Evolutionary conservation across 2,329 filamentous ascomycete genomes (phyloP), one percentile per base, ranked within the genome.

Genomic region (Colletotrichum sp.): DNA sequence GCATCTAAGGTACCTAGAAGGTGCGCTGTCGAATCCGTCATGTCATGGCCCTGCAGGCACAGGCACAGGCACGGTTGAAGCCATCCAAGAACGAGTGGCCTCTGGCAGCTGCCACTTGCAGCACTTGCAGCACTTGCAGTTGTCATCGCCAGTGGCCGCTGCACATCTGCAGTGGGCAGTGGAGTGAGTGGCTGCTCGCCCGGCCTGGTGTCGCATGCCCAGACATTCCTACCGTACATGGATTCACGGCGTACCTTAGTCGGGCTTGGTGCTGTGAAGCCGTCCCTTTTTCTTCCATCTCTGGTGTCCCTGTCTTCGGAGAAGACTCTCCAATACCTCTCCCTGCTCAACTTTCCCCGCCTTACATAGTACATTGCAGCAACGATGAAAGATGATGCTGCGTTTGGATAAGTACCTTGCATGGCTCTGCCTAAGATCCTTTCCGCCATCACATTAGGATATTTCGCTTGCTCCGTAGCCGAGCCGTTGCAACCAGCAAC

Each of bases 401-500:
- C 32, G 52, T 72, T 67, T 76, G 69, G 44, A 36, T 7, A 76
- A 73, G 70, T 68, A 76, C 73, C 73, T 69, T 73, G 70, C 70
- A 73, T 69, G 57, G 36, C 44, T 49, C 32, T 68, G 55, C 62
- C 26, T 24, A 26, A 44, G 69, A 76, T 73, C 44, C 60, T 32
- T 69, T 55, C 59, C 64, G 34, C 57, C 57, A 64, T 73, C 64
- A 57, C 63, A 59, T 73, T 73, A n/a, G 66, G 62, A 28, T 30
- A 76, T 69, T 73, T 73, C 73, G 73, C 73, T 76, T 73, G 73
- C 21, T 28, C 28, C 12, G 55, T 52, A 75, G 63, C 64, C 69
- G 70, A 73, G 63, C 57, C 59, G 59, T 73, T 73, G 70, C 73
- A 64, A 69, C 70, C 57, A 73, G 73, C 73, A 76, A 73, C 73